Evolutionary conservation across 495 filamentous ascomycete species (phyloP).

Genomic region (Aspergillus taichungensis): DNA sequence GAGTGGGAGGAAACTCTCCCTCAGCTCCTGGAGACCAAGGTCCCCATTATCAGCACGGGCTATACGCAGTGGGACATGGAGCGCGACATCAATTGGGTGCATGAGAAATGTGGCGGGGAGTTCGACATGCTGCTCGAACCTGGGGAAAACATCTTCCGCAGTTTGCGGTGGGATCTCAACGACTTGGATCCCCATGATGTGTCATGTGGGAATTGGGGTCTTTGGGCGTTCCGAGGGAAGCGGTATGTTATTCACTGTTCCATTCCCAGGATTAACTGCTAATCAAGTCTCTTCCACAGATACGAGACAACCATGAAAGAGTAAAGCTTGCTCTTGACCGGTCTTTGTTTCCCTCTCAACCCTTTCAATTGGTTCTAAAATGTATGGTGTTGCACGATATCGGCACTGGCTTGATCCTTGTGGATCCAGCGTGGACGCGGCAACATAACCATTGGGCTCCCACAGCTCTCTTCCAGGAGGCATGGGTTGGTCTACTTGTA

Average conservation of each 20-base stretch:
- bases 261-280: background rate
- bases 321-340: constrained; percentile 3
- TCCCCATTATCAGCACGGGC: constrained; percentile 84
- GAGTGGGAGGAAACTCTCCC: constrained; percentile 92
- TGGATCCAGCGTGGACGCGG: too few relatives aligned
- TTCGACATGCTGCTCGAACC: constrained; percentile 88
- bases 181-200: constrained; percentile 92
- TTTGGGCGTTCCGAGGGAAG: constrained; percentile 96
- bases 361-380: background rate
- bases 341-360: background rate
- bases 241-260: constrained; percentile 49
- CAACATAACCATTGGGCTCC: too few relatives aligned
- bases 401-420: too few relatives aligned
- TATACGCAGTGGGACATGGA: constrained; percentile 95
- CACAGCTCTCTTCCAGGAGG: too few relatives aligned
- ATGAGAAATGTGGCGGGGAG: constrained; percentile 73
- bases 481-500: too few relatives aligned
- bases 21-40: constrained; percentile 85
- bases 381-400: too few relatives aligned
- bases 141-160: constrained; percentile 89
- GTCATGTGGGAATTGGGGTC: constrained; percentile 90
- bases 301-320: constrained; percentile 34
- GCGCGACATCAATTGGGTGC: constrained; percentile 81
- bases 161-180: constrained; percentile 93
- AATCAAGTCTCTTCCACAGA: constrained; percentile 14